phyloP scores from a whole-genome alignment of 148 eudicot genomes.

The Vaccinium macrocarpon region DNA sequence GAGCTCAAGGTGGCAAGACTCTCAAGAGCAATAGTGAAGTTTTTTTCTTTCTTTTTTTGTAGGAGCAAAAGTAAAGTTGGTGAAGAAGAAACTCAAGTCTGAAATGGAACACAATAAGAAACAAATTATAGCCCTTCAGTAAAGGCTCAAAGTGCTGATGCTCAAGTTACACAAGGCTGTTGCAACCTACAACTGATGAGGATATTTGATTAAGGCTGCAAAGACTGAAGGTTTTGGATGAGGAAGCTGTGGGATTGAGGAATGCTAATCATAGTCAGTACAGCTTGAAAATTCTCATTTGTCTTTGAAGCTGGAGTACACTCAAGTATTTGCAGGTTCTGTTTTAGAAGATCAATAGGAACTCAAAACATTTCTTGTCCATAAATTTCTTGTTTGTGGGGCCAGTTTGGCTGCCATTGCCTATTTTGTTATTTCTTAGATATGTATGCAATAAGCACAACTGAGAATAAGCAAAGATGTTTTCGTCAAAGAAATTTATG shows the following conservation, averaged over 20 bases:
- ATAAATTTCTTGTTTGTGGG: background rate
- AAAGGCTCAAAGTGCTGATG: constrained; percentile 55
- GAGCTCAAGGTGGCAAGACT: no score
- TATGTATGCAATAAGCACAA: background rate
- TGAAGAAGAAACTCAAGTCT: no score
- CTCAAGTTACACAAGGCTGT: constrained; percentile 38
- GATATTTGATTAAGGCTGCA: constrained; percentile 31
- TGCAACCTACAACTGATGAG: constrained; percentile 4
- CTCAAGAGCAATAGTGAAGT: no score
- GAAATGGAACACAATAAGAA: constrained; percentile 59
- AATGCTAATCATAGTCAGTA: constrained; percentile 38
- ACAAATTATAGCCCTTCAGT: constrained; percentile 54
- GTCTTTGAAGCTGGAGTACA: constrained; percentile 55
- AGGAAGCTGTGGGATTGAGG: constrained; percentile 54
- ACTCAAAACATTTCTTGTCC: background rate
- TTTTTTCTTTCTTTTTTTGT: no score
- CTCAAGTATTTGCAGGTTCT: constrained; percentile 58
- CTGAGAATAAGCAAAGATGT: background rate
- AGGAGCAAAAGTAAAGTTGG: no score
- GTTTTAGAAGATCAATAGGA: constrained; percentile 69
- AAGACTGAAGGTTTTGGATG: constrained; percentile 49
- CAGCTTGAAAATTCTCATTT: constrained; percentile 56
- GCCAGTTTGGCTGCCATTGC: background rate
- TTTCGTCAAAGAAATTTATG: background rate
- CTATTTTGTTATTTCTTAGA: background rate